Percentiles rank a stretch among this genome's conserved stretches.
phyloP scores from a whole-genome alignment of 805 yeast genomes.

The Saccharomyces mikatae region DNA sequence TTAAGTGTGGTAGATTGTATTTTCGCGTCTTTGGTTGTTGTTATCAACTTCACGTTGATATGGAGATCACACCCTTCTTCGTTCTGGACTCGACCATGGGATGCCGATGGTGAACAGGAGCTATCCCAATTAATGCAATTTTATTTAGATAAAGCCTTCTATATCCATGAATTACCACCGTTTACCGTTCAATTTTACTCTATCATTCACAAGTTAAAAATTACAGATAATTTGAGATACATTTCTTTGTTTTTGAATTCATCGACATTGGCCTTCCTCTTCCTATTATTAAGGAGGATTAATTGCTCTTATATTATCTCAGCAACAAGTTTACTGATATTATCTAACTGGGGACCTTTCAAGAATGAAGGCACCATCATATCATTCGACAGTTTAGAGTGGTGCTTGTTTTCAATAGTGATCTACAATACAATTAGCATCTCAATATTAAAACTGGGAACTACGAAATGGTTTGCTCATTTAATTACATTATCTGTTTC shows the following conservation, averaged over 20 bases:
- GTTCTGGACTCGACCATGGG: not conserved
- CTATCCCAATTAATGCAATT: constrained; percentile 5
- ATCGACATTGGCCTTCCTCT: constrained; percentile 9
- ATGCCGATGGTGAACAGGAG: constrained; percentile 7
- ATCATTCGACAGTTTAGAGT: constrained; percentile 35
- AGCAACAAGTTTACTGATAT: constrained; percentile 26
- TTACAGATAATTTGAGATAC: constrained; percentile 6
- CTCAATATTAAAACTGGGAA: constrained; percentile 39
- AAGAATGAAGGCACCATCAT: constrained; percentile 8
- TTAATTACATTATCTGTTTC: constrained; percentile 42
- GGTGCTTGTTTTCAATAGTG: constrained; percentile 41
- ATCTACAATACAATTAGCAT: constrained; percentile 45
- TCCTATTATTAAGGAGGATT: constrained; percentile 16
- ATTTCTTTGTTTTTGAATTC: constrained; percentile 10
- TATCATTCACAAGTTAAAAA: constrained; percentile 1
- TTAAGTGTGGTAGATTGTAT: constrained; percentile 6
- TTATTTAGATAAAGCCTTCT: constrained; percentile 13
- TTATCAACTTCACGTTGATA: constrained; percentile 2
- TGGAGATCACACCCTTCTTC: not conserved
- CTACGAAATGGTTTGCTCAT: constrained; percentile 45
- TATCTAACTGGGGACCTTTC: constrained; percentile 15
- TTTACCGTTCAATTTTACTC: constrained; percentile 21
- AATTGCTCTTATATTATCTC: constrained; percentile 37
- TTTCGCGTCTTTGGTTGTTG: constrained; percentile 1
- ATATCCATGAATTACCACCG: constrained; percentile 14